Percentiles rank a stretch among this genome's conserved stretches.
Evolutionary conservation across 2,329 filamentous ascomycete species (phyloP).

Genomic region (Clathrospora elynae): DNA sequence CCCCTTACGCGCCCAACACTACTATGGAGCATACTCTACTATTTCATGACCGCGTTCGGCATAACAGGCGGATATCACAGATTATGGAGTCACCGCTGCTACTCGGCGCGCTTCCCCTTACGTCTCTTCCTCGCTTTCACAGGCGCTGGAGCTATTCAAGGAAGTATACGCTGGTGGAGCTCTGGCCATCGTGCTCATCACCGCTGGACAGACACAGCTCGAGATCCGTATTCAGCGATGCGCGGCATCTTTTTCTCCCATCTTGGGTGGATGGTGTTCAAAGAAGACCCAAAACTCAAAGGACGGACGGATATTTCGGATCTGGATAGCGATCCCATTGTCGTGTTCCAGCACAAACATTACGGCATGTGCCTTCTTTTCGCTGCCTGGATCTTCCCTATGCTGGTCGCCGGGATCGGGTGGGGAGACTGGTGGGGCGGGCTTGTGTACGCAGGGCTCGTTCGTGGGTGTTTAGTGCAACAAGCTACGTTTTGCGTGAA

Average conservation of each 20-base stretch:
- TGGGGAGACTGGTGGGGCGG: constrained; percentile 58
- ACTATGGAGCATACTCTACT: constrained; percentile 75
- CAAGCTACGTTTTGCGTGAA: constrained; percentile 60
- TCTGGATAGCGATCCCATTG: constrained; percentile 55
- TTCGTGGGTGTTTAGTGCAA: constrained; percentile 56
- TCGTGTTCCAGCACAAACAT: constrained; percentile 55
- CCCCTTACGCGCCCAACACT: constrained; percentile 73
- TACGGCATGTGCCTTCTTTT: constrained; percentile 52
- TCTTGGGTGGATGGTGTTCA: constrained; percentile 58
- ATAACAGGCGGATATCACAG: constrained; percentile 65
- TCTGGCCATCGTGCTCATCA: constrained; percentile 57
- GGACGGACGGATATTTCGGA: constrained; percentile 58
- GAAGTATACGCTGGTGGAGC: constrained; percentile 56
- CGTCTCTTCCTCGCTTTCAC: constrained; percentile 54
- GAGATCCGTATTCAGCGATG: constrained; percentile 56
- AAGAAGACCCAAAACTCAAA: constrained; percentile 56
- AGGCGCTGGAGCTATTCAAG: constrained; percentile 55
- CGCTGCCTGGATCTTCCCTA: constrained; percentile 52
- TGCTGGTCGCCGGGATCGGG: constrained; percentile 51
- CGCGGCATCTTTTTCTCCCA: constrained; percentile 56
- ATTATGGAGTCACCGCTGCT: constrained; percentile 66
- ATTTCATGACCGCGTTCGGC: constrained; percentile 79
- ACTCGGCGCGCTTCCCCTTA: constrained; percentile 50
- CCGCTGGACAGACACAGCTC: constrained; percentile 57
- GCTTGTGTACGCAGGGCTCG: constrained; percentile 56